Percentiles rank a stretch among this genome's conserved stretches.
Evolutionary conservation across 495 filamentous ascomycete species (phyloP).

Genomic region (Aspergillus coremiiformis): DNA sequence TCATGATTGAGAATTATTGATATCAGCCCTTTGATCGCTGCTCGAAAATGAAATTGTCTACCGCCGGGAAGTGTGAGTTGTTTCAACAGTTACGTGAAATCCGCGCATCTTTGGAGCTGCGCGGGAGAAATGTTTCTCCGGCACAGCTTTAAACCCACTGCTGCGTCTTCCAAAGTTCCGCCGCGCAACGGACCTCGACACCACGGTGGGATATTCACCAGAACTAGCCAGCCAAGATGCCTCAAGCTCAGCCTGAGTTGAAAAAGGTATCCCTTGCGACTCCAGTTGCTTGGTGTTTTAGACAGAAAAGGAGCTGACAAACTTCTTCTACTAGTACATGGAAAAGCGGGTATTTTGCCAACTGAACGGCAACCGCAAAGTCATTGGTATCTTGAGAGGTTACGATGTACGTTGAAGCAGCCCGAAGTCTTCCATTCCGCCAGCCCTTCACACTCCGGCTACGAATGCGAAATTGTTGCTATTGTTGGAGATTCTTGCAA

Average conservation of each 20-base stretch:
- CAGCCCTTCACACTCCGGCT: not conserved
- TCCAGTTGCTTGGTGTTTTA: not conserved
- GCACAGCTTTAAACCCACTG: constrained; percentile 24
- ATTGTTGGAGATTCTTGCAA: not conserved
- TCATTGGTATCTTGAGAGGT: constrained; percentile 86
- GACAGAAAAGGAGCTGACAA: constrained; percentile 8
- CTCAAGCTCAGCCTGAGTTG: constrained; percentile 96
- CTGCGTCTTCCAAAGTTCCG: constrained; percentile 25
- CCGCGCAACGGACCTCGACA: constrained; percentile 11
- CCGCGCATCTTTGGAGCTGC: constrained; percentile 12
- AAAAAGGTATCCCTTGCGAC: constrained; percentile 66
- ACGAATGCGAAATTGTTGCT: not conserved
- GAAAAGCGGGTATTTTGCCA: constrained; percentile 98
- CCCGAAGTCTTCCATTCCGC: not conserved
- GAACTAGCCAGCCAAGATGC: constrained; percentile 57
- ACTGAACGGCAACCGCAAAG: constrained; percentile 94
- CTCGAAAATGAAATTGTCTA: not conserved
- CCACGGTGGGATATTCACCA: constrained; percentile 7
- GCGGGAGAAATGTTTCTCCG: constrained; percentile 33
- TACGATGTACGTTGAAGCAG: constrained; percentile 70
- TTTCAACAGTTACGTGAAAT: not conserved
- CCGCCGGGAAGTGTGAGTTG: not conserved
- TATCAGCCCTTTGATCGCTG: not conserved
- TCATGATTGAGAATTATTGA: constrained; percentile 36
- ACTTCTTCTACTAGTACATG: constrained; percentile 68